Base-by-base conservation (phyloP, 2,329 filamentous ascomycete genomes). In the Pseudocercospora pini-densiflorae region DNA sequence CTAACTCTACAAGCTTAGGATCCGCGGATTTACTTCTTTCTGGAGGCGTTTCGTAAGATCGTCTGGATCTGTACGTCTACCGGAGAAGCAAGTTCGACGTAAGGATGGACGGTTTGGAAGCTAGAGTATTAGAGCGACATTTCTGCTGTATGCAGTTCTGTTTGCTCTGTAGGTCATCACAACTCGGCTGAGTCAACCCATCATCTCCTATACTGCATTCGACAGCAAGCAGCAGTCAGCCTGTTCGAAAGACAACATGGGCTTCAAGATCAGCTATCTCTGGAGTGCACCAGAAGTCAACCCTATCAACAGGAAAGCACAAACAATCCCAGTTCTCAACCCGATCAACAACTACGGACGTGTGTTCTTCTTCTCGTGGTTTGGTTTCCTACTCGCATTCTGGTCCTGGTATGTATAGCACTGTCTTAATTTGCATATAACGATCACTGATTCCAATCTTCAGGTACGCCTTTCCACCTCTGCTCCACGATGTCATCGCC, bases 351-450 rank as follows among this genome's bases (percentile, higher is more conserved):
- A 89, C 72, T 93, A 97, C 82, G 93, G 93, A 43, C 87, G 93
- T 6, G 93, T 95, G 0, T 97, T 96, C 80, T 93, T 94, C 83
- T 97, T 97, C 81, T 91, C 91, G 1, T 95, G 92, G 89, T 85
- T 93, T 57, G 92, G 92, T 1, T 95, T 95, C 79, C 89, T 95
- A 86, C 87, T 94, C 61, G 90, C 92, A 7, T 97, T 97, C 80
- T 92, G 92, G 86, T 93, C 92, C 10, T 97, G 87, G 87, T 85
- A 77, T 75, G 81, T 75, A 31, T 33, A 45, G 5, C 8, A 23
- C 47, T 49, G 5, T 43, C 40, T 53, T 24, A 24, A 19, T 9
- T 14, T 8, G 24, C 40, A 27, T 45, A 33, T 59, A 3, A n/a
- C 43, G 24, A 51, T 31, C 58, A 40, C 65, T 67, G n/a, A 65